Percentiles rank a stretch among this genome's conserved stretches.
Evolutionary conservation across 192 early-diverging fungal genomes (phyloP).

Genomic region (Geranomyces variabilis): DNA sequence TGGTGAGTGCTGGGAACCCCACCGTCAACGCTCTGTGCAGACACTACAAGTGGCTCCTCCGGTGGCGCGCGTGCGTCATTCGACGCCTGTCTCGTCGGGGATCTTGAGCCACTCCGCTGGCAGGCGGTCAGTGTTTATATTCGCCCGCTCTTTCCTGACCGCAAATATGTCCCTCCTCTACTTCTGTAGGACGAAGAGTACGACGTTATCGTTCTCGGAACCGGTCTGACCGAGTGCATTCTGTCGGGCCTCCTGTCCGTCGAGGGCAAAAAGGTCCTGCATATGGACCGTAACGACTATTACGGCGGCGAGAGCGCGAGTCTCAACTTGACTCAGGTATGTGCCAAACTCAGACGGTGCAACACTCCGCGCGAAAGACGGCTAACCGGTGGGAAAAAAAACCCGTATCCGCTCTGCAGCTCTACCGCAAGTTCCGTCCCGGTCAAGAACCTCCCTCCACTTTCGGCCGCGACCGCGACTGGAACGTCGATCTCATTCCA

Average conservation of each 20-base stretch:
- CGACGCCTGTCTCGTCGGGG: no score
- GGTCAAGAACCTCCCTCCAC: conserved; percentile 52
- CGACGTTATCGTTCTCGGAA: conserved; percentile 69
- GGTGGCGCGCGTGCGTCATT: no score
- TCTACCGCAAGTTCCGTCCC: conserved; percentile 58
- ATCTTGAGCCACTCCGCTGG: no score
- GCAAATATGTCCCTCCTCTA: no score
- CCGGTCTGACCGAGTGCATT: conserved; percentile 69
- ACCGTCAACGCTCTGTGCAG: no score
- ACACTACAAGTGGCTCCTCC: no score
- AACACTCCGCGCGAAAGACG: no score
- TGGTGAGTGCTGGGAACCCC: no score
- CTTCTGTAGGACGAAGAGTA: conserved; percentile 62
- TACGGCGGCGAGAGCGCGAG: conserved; percentile 97
- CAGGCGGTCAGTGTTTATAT: no score
- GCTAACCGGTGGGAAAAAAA: no score
- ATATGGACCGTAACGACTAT: conserved; percentile 86
- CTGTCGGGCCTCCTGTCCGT: conserved; percentile 66
- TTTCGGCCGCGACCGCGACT: conserved; percentile 78
- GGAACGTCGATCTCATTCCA: conserved; percentile 97
- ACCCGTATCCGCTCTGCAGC: no score
- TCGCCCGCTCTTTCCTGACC: no score
- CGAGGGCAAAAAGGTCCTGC: conserved; percentile 68
- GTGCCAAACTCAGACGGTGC: neutral
- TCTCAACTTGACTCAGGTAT: conserved; percentile 94